Conservation (phyloP, 202 grass and related monocot genomes). For the Musa balbisiana region DNA sequence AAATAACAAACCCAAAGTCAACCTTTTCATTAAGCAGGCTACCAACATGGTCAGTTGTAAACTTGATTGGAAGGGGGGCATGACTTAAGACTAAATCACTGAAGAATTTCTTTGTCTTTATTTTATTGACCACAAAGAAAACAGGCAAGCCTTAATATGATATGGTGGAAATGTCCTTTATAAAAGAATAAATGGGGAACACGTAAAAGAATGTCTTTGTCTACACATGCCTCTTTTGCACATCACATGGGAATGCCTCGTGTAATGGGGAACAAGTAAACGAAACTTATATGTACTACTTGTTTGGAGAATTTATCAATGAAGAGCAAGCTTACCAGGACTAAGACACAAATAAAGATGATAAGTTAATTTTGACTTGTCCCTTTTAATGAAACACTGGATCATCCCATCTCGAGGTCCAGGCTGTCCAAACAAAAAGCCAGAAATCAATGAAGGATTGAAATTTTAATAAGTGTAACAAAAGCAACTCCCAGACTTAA, state of each 20-base stretch:
- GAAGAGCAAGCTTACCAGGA: neutral
- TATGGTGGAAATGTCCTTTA: neutral
- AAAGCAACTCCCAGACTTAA: neutral
- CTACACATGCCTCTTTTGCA: no score
- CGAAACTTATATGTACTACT: neutral
- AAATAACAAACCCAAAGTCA: no score
- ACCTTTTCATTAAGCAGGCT: neutral
- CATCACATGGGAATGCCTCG: no score
- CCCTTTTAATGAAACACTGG: conserved; percentile 11
- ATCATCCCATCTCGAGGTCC: conserved; percentile 9
- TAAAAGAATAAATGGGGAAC: neutral
- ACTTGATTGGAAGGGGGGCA: no score
- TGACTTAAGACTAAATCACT: no score
- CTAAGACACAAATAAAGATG: conserved; percentile 8
- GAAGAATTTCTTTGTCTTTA: no score
- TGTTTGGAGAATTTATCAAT: neutral
- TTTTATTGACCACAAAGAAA: neutral
- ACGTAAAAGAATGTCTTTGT: no score
- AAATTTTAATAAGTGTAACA: neutral
- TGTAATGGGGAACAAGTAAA: neutral
- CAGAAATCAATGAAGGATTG: neutral
- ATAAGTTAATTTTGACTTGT: conserved; percentile 8
- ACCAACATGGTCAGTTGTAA: no score
- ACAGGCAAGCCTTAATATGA: neutral
- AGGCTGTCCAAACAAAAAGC: neutral